Conservation (phyloP, 2,329 filamentous ascomycete genomes). For the Hyphodiscus sp. region DNA sequence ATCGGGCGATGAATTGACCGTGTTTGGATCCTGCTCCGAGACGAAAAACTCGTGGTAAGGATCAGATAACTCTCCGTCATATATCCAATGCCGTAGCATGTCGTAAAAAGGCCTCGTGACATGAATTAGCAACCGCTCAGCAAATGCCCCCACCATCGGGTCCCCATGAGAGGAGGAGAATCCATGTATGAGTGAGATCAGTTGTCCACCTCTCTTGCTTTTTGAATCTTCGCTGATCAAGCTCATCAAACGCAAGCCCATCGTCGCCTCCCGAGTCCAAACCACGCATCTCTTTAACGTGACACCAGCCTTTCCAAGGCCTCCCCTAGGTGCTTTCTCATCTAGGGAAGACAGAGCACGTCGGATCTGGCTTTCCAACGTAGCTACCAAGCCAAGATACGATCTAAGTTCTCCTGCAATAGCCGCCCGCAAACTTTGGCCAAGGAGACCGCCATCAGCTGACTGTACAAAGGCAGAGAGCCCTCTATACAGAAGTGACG, state of each 20-base stretch:
- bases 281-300: constrained; percentile 93
- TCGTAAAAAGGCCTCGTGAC: constrained; percentile 95
- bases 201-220: constrained; percentile 77
- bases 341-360: constrained; percentile 71
- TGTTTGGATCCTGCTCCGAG: constrained; percentile 63
- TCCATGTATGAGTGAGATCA: constrained; percentile 88
- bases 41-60: constrained; percentile 96
- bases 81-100: constrained; percentile 94
- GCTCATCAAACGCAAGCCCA: constrained; percentile 89
- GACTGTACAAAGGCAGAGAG: constrained; percentile 78
- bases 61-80: constrained; percentile 95
- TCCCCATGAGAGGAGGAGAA: constrained; percentile 94
- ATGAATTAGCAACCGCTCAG: constrained; percentile 77
- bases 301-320: constrained; percentile 79
- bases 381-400: constrained; percentile 86
- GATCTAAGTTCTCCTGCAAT: constrained; percentile 79
- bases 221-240: constrained; percentile 88
- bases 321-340: constrained; percentile 57
- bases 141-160: constrained; percentile 88
- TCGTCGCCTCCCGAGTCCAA: constrained; percentile 95
- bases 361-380: constrained; percentile 85
- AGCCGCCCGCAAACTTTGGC: constrained; percentile 84
- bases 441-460: constrained; percentile 75
- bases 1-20: constrained; percentile 38
- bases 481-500: constrained; percentile 81